phyloP scores from a whole-genome alignment of 2,329 filamentous ascomycete species.

The Aspergillus calidoustus region DNA sequence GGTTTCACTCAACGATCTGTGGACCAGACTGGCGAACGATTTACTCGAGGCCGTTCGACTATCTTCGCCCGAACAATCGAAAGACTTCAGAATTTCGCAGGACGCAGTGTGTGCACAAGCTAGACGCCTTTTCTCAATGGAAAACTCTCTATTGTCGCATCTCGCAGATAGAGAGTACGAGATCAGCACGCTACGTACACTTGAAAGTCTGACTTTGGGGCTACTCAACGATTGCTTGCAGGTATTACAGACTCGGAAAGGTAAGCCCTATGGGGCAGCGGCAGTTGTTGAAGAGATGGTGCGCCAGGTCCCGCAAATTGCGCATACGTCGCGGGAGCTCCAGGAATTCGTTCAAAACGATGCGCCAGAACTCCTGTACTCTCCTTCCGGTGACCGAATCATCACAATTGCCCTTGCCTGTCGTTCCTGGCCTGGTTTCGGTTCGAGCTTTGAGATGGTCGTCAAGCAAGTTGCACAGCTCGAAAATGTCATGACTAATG shows the following conservation, averaged over 20 bases:
- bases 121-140: slow-evolving; percentile 68
- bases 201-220: slow-evolving; percentile 41
- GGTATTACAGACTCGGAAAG: slow-evolving; percentile 59
- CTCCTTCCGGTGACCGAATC: slow-evolving; percentile 70
- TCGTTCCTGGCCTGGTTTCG: slow-evolving; percentile 47
- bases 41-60: slow-evolving; percentile 71
- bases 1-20: slow-evolving; percentile 60
- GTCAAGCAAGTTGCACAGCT: slow-evolving; percentile 41
- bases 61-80: slow-evolving; percentile 81
- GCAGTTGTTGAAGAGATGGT: slow-evolving; percentile 60
- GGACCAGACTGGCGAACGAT: slow-evolving; percentile 64
- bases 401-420: slow-evolving; percentile 67
- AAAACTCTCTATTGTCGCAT: slow-evolving; percentile 43
- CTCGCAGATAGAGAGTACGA: slow-evolving; percentile 31
- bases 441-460: slow-evolving; percentile 45
- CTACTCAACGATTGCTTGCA: slow-evolving; percentile 56
- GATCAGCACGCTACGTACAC: slow-evolving; percentile 32
- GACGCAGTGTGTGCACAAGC: slow-evolving; percentile 68
- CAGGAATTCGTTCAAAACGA: slow-evolving; percentile 60
- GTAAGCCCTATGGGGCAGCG: slow-evolving; percentile 70
- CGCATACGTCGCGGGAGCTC: slow-evolving; percentile 49
- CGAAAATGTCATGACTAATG: slow-evolving; percentile 37
- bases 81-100: slow-evolving; percentile 75
- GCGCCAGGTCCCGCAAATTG: slow-evolving; percentile 46
- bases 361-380: slow-evolving; percentile 64